Conservation (phyloP, 2,329 filamentous ascomycete species). For the Arthrobotrys entomopaga region DNA sequence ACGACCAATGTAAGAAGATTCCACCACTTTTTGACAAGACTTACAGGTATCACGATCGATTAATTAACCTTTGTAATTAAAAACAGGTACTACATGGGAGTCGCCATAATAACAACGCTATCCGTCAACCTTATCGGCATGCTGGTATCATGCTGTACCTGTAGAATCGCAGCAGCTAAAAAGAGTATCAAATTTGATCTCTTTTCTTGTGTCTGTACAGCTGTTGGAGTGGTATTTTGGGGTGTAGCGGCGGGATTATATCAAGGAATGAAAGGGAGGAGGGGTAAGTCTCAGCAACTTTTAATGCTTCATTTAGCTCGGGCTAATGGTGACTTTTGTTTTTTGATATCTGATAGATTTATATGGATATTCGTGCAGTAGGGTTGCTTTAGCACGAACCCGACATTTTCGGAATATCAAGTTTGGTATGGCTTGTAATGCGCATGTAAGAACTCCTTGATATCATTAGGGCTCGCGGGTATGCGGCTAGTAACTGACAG, state of each 20-base stretch:
- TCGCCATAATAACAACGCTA: conserved; percentile 1
- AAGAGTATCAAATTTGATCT: conserved; percentile 19
- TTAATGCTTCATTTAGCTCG: too few relatives aligned
- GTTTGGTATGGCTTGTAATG: conserved; percentile 38
- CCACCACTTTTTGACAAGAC: too few relatives aligned
- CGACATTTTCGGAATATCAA: conserved; percentile 46
- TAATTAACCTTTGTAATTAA: background rate
- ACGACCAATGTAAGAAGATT: conserved; percentile 29
- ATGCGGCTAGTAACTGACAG: background rate
- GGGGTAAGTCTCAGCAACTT: conserved; percentile 16
- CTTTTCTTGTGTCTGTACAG: conserved; percentile 35
- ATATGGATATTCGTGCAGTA: conserved; percentile 43
- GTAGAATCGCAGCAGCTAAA: background rate
- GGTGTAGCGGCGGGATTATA: conserved; percentile 29
- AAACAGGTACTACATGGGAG: conserved; percentile 36
- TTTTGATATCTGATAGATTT: conserved; percentile 38
- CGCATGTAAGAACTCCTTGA: conserved; percentile 30
- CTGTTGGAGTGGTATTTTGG: conserved; percentile 15
- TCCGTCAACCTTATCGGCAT: conserved; percentile 20
- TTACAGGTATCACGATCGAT: background rate
- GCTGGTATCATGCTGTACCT: conserved; percentile 43
- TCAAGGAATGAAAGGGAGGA: conserved; percentile 33
- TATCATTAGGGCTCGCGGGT: background rate
- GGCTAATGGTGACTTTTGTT: background rate
- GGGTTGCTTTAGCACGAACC: conserved; percentile 32